A percentile compares a stretch with the other conserved stretches of the same genome.
Evolutionary conservation across 306 rosid genomes (phyloP).

Genomic region (Medicago ruthenica): DNA sequence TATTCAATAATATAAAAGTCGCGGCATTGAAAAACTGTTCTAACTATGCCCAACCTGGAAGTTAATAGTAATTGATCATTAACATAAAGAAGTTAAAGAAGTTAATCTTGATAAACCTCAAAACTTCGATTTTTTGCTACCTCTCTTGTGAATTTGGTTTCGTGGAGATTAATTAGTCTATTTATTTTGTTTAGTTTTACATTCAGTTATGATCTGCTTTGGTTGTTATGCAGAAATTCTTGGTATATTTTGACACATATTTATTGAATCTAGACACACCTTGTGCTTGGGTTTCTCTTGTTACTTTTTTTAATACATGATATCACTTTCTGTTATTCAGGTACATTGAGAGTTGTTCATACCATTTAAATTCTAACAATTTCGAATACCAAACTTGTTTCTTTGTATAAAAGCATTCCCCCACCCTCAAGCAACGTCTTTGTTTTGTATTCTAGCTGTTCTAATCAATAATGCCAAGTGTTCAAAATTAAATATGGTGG

Average conservation of each 20-base stretch:
- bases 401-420: not conserved
- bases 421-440: constrained; percentile 7
- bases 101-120: not conserved
- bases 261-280: not conserved
- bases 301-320: not conserved
- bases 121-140: not conserved
- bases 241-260: not conserved
- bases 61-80: not conserved
- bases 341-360: not conserved
- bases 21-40: not conserved
- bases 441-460: not conserved
- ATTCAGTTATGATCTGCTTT: not conserved
- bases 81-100: not conserved
- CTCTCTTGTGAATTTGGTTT: not conserved
- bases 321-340: not conserved
- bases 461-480: constrained; percentile 13
- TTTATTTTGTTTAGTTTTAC: not conserved
- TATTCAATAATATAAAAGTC: not conserved
- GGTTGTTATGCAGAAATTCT: not conserved
- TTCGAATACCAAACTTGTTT: constrained; percentile 9
- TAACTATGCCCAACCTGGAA: not conserved
- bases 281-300: not conserved
- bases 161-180: not conserved
- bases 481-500: not conserved
- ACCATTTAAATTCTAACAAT: not conserved